Evolutionary conservation across 2,329 filamentous ascomycete genomes (phyloP), one percentile per base, ranked within the genome.

Genomic region (Orbilia quercus): DNA sequence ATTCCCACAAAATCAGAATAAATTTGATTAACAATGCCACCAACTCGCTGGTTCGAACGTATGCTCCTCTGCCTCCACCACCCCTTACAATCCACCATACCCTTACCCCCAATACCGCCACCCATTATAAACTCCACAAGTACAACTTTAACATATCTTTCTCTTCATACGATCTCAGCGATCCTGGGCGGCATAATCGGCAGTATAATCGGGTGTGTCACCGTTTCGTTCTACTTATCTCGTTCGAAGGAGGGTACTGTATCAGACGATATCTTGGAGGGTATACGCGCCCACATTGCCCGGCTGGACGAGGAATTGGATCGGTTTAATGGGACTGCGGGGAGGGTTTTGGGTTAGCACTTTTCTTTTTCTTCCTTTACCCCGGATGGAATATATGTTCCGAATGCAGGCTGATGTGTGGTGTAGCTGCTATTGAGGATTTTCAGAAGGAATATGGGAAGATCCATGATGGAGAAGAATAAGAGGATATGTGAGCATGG

Each of bases 141-240:
- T 20, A n/a, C 45, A 2, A 6, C 36, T 55, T 47, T 65, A 48
- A 65, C 31, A 18, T 25, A 25, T 44, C 51, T 48, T 50, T 11
- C n/a, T 34, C 14, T 22, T 20, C 9, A 6, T 5, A 2, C 34
- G 2, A 4, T 16, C 11, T 18, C 40, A 71, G 66, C 58, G 42
- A n/a, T 71, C 36, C 22, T 71, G 40, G 50, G 57, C 7, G 44
- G 66, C 28, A 14, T 71, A 7, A 57, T 63, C 53, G 66, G 57
- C 42, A 57, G 66, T 23, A 18, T 71, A 18, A 40, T 63, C 12
- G 51, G 66, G 11, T 57, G 38, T 23, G n/a, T 62, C 34, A 51
- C 34, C 12, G 16, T 58, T 11, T 47, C 51, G 34, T 55, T 22
- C 40, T 58, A 36, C 42, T 12, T 57, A 18, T 55, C 28, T 48